phyloP scores from a whole-genome alignment of 2,329 filamentous ascomycete species.

The Microthyrium microscopicum region DNA sequence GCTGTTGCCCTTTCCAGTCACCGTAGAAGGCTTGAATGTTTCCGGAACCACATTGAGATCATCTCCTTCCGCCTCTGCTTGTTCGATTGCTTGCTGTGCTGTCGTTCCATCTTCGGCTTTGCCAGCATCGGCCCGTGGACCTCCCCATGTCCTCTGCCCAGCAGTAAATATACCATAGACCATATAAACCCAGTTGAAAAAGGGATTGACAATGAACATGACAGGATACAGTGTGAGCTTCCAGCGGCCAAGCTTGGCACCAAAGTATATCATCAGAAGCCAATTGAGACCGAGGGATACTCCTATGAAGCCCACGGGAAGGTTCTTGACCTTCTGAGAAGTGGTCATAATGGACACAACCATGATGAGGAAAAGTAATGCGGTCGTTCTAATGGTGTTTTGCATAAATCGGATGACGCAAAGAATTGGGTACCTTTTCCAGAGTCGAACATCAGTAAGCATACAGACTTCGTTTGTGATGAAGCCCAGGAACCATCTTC shows the following conservation, averaged over 20 bases:
- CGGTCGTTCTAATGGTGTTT: slow-evolving; percentile 89
- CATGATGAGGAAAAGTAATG: slow-evolving; percentile 88
- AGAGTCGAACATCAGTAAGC: slow-evolving; percentile 85
- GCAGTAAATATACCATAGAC: slow-evolving; percentile 92
- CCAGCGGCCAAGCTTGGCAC: slow-evolving; percentile 66
- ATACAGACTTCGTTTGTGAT: slow-evolving; percentile 98
- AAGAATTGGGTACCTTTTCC: slow-evolving; percentile 78
- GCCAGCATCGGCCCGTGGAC: slow-evolving; percentile 76
- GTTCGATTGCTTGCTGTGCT: slow-evolving; percentile 67
- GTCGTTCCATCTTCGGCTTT: slow-evolving; percentile 60
- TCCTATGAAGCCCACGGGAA: slow-evolving; percentile 86
- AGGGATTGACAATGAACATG: slow-evolving; percentile 90
- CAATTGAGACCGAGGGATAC: slow-evolving; percentile 89
- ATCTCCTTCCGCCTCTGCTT: slow-evolving; percentile 62
- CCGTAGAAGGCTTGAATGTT: slow-evolving; percentile 48
- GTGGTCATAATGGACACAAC: slow-evolving; percentile 73
- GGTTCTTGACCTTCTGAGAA: slow-evolving; percentile 55
- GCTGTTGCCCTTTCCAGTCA: slow-evolving; percentile 21
- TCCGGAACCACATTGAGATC: slow-evolving; percentile 82
- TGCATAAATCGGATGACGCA: slow-evolving; percentile 83
- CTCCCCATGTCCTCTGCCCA: slow-evolving; percentile 88
- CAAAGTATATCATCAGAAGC: slow-evolving; percentile 92
- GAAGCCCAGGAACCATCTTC: slow-evolving; percentile 92
- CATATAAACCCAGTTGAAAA: slow-evolving; percentile 98
- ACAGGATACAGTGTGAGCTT: slow-evolving; percentile 91